phyloP scores from a whole-genome alignment of 805 yeast genomes.

The Candida ponderosae region DNA sequence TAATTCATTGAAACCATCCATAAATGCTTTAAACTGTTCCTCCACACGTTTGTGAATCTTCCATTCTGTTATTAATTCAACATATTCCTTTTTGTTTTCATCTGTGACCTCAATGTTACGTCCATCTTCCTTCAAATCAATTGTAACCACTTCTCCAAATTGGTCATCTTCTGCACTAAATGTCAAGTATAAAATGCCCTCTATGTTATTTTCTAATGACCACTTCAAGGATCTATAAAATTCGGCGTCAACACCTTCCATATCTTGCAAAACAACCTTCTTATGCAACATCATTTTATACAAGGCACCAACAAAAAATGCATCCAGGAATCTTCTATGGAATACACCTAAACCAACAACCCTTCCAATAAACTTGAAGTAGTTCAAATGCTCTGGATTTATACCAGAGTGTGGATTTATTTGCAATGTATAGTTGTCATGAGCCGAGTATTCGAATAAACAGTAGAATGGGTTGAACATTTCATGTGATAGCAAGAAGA shows the following conservation, averaged over 20 bases:
- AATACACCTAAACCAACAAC: constrained; percentile 97
- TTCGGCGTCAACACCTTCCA: constrained; percentile 99
- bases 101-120: constrained; percentile 85
- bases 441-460: constrained; percentile 93
- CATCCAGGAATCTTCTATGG: constrained; percentile 96
- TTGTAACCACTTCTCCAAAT: constrained; percentile 85
- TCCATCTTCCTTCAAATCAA: constrained; percentile 88
- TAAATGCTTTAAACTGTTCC: constrained; percentile 92
- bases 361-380: constrained; percentile 97
- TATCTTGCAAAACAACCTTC: constrained; percentile 90
- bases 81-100: constrained; percentile 91
- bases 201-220: constrained; percentile 92
- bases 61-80: constrained; percentile 94
- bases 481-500: constrained; percentile 93
- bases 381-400: constrained; percentile 96
- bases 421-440: constrained; percentile 95
- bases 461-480: constrained; percentile 99
- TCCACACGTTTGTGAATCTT: constrained; percentile 87
- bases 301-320: constrained; percentile 96
- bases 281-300: constrained; percentile 96
- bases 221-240: constrained; percentile 91
- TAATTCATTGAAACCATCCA: constrained; percentile 95
- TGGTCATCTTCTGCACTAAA: constrained; percentile 88
- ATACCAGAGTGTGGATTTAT: constrained; percentile 96
- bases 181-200: constrained; percentile 78